Base-by-base conservation (phyloP, 192 early-diverging fungal genomes). In the Borealophlyctis nickersoniae region DNA sequence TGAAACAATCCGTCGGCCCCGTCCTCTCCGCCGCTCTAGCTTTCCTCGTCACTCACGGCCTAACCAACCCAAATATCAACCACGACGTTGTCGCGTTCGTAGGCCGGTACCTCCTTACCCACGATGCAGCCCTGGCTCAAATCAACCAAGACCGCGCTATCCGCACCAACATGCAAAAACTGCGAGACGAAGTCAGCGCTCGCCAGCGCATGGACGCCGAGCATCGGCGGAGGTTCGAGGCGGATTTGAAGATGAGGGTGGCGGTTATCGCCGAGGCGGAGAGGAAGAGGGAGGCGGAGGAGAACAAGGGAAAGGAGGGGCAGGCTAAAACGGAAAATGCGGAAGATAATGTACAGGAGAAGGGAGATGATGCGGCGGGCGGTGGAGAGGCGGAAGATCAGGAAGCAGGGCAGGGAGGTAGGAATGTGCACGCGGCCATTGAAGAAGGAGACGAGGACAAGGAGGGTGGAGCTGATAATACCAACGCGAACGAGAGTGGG, bases 1-100 rank as follows among this genome's bases (percentile, higher is more conserved):
- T 73, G 7, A 67, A 69, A 50, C 66, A 69, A 2, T 69, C 66
- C 9, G 72, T 73, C 53, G 72, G 72, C 4, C 66, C 72, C 23
- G 35, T 69, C 30, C 66, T 73, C 22, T 14, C 51, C 16, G 36
- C 39, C 4, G 72, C 60, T 5, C 62, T 73, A 4, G 23, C 66
- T 29, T 36, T 61, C 39, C 63, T 73, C 23, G 28, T 60, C 22
- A 60, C 30, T 14, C 49, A 69, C 50, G 64, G 59, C n/a, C 33
- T 60, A 2, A 9, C 16, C 45, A 9, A 58, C 5, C 14, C 23
- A 11, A 9, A 11, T 9, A 45, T 16, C 5, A 13, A 9, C 45
- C 14, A 16, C 5, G 65, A 72, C 39, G 35, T 52, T 14, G 49
- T 67, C 22, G 58, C 52, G 24, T 72, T 35, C 56, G 16, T 72